Evolutionary conservation across 768 basidiomycete species (phyloP).

Genomic region (Hortiboletus flavorubellus): DNA sequence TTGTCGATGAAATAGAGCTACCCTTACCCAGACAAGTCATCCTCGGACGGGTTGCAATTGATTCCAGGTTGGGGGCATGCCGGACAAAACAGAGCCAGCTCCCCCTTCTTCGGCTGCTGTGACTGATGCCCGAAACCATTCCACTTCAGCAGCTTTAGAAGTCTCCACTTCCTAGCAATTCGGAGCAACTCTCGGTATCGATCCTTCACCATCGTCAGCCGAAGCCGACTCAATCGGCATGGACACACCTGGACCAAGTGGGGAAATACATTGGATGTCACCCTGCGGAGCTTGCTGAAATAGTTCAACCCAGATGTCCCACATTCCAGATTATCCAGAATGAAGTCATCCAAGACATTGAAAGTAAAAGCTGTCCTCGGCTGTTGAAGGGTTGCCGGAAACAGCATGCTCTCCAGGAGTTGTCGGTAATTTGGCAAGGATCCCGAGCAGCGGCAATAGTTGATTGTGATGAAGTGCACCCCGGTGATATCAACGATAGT

Average conservation of each 20-base stretch:
- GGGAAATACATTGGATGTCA: neutral
- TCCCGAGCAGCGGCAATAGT: neutral
- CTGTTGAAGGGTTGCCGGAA: neutral
- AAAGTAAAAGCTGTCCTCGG: conserved; percentile 9
- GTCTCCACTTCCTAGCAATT: conserved; percentile 13
- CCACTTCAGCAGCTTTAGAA: conserved; percentile 22
- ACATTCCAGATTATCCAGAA: conserved; percentile 18
- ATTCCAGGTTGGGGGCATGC: conserved; percentile 28
- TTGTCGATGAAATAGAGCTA: too few relatives aligned
- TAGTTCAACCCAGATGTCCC: neutral
- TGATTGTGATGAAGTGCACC: too few relatives aligned
- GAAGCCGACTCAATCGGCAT: too few relatives aligned
- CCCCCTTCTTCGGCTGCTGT: neutral
- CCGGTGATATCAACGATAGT: too few relatives aligned
- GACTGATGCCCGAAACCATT: conserved; percentile 1
- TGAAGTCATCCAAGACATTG: conserved; percentile 18
- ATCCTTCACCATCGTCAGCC: neutral
- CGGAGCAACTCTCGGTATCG: conserved; percentile 18
- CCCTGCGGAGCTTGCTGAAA: neutral
- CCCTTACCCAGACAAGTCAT: too few relatives aligned
- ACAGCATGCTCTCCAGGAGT: neutral
- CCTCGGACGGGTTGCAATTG: neutral
- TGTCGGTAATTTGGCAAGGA: fast-evolving
- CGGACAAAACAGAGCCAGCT: conserved; percentile 18
- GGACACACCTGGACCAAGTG: neutral